Conservation (phyloP, 805 yeast genomes). For the Candida manassasensis region DNA sequence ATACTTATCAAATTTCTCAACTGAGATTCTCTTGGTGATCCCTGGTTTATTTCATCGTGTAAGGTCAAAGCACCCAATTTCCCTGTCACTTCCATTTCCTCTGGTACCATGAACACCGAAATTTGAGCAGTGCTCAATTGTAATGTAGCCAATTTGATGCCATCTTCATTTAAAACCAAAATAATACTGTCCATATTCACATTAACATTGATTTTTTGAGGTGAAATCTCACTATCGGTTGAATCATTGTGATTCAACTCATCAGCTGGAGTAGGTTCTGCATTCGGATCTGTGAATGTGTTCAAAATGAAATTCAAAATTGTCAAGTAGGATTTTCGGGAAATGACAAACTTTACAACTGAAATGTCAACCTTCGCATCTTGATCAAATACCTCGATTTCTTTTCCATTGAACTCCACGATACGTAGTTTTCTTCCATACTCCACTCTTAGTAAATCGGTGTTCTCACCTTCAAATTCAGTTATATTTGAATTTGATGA, state of each 20-base stretch:
- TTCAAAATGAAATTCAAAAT: constrained; percentile 75
- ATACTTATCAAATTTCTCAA: constrained; percentile 68
- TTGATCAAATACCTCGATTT: constrained; percentile 73
- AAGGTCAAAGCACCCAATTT: constrained; percentile 74
- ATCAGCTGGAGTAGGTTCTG: constrained; percentile 63
- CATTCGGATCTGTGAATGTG: constrained; percentile 83
- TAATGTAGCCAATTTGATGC: constrained; percentile 74
- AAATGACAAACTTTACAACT: constrained; percentile 67
- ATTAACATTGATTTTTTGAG: constrained; percentile 68
- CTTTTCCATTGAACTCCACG: constrained; percentile 48
- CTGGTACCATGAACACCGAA: constrained; percentile 63
- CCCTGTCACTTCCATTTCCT: constrained; percentile 66
- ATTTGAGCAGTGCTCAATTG: constrained; percentile 70
- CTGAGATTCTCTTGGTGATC: constrained; percentile 53
- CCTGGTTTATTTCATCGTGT: constrained; percentile 70
- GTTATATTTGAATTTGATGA: constrained; percentile 55
- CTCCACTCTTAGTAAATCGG: constrained; percentile 52
- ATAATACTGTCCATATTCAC: constrained; percentile 70
- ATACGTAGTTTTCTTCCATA: constrained; percentile 58
- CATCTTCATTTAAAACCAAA: constrained; percentile 75
- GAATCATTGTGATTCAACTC: constrained; percentile 62
- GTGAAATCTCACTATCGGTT: constrained; percentile 53
- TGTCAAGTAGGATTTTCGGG: constrained; percentile 74
- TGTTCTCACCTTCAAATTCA: constrained; percentile 13
- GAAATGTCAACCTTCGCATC: constrained; percentile 68